These are phyloP conservation scores for Artemisia argyi DNA, from an alignment of 129 eudicot species.

Conservation along the genomic window DNA sequence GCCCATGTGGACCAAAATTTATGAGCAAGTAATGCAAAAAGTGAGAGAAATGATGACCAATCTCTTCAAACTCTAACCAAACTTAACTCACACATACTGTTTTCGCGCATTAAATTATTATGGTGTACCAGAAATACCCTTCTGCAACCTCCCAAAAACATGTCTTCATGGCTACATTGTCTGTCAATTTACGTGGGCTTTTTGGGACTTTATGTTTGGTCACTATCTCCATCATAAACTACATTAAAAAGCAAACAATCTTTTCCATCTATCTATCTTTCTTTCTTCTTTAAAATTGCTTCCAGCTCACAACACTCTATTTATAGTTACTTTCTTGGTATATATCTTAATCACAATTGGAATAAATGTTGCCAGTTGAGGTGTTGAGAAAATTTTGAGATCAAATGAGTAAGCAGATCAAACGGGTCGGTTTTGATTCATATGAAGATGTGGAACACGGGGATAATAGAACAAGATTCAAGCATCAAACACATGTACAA, in stretches of 20 bases:
- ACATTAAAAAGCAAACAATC: constrained; percentile 25
- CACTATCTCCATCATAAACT: constrained; percentile 36
- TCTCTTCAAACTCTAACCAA: constrained; percentile 21
- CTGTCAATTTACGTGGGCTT: constrained; percentile 55
- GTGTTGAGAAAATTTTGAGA: constrained; percentile 15
- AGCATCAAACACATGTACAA: constrained; percentile 54
- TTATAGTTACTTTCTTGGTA: constrained; percentile 12
- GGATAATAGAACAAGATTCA: constrained; percentile 40
- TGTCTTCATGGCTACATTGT: constrained; percentile 64
- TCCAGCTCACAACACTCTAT: constrained; percentile 11
- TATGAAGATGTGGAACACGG: constrained; percentile 14
- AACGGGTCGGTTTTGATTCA: constrained; percentile 41
- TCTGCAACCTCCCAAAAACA: constrained; percentile 56
- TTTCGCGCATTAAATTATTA: neutral
- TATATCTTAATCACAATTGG: neutral
- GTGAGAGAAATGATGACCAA: neutral
- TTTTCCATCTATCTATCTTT: constrained; percentile 22
- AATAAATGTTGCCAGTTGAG: neutral
- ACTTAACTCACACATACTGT: constrained; percentile 3
- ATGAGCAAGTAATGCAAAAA: constrained; percentile 9
- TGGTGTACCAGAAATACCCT: constrained; percentile 23
- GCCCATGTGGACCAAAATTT: constrained; percentile 21
- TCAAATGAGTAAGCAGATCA: constrained; percentile 51
- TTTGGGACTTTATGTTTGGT: constrained; percentile 53
- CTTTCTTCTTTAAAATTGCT: constrained; percentile 9